phyloP scores from a whole-genome alignment of 192 early-diverging fungal species.

The Radiomyces spectabilis region DNA sequence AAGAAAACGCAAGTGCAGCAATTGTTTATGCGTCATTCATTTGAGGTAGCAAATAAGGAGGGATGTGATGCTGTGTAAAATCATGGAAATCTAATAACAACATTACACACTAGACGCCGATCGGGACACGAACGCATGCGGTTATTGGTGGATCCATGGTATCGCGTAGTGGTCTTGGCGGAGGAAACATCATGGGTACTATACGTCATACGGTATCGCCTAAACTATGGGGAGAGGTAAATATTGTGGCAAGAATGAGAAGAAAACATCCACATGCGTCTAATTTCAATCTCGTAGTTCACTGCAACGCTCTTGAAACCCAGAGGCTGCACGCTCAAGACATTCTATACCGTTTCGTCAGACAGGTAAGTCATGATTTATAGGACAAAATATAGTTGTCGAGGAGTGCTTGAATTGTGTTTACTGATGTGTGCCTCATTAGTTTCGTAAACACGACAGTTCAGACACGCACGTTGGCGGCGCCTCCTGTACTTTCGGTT shows the following conservation, averaged over 20 bases:
- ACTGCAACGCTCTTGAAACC: slow-evolving; percentile 20
- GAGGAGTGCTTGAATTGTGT: neutral
- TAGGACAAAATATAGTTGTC: neutral
- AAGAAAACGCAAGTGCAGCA: slow-evolving; percentile 38
- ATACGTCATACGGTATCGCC: slow-evolving; percentile 71
- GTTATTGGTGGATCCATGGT: slow-evolving; percentile 55
- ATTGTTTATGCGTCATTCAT: slow-evolving; percentile 54
- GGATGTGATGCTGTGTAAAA: neutral
- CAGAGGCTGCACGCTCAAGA: slow-evolving; percentile 20
- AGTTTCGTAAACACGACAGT: slow-evolving; percentile 64
- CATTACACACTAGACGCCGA: slow-evolving; percentile 34
- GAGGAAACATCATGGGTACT: slow-evolving; percentile 71
- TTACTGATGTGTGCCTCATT: neutral
- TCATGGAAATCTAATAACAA: neutral
- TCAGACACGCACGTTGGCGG: slow-evolving; percentile 40
- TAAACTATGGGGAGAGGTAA: slow-evolving; percentile 62
- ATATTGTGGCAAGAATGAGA: neutral
- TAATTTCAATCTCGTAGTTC: slow-evolving; percentile 2
- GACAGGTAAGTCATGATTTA: slow-evolving; percentile 7
- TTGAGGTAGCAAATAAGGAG: slow-evolving; percentile 33
- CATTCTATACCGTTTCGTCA: slow-evolving; percentile 18
- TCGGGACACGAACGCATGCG: slow-evolving; percentile 41
- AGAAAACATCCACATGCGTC: neutral
- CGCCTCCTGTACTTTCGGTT: slow-evolving; percentile 60
- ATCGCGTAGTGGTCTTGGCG: slow-evolving; percentile 59